Evolutionary conservation across 495 filamentous ascomycete species (phyloP).

Genomic region (Neurospora sp.): DNA sequence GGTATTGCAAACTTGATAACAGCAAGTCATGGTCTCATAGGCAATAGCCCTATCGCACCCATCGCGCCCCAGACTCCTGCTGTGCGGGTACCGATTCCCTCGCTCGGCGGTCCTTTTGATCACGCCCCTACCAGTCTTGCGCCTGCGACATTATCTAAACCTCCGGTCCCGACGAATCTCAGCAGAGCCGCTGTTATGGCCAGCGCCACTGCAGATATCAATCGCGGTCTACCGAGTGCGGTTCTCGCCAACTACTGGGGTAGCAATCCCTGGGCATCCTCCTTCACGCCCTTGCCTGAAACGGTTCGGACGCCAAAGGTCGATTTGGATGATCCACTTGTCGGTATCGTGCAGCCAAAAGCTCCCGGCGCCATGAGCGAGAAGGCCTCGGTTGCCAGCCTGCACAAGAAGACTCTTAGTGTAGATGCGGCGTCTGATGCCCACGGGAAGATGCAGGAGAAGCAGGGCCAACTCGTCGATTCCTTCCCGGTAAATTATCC

Average conservation of each 20-base stretch:
- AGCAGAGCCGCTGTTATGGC: slow-evolving; percentile 79
- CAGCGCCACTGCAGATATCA: slow-evolving; percentile 55
- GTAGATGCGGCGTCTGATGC: slow-evolving; percentile 42
- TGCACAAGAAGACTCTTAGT: slow-evolving; percentile 76
- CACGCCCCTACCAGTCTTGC: slow-evolving; percentile 55
- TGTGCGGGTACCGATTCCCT: slow-evolving; percentile 11
- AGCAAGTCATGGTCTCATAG: slow-evolving; percentile 67
- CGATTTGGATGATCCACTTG: slow-evolving; percentile 44
- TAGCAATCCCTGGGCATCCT: slow-evolving; percentile 69
- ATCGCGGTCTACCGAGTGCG: slow-evolving; percentile 66
- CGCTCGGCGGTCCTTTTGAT: slow-evolving; percentile 16
- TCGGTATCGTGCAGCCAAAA: slow-evolving; percentile 27
- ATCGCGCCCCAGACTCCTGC: slow-evolving; percentile 11
- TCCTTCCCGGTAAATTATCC: slow-evolving; percentile 79
- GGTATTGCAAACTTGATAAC: slow-evolving; percentile 86
- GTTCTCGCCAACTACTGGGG: slow-evolving; percentile 92
- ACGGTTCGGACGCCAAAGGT: slow-evolving; percentile 10
- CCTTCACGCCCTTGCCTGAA: slow-evolving; percentile 44
- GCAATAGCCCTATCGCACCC: slow-evolving; percentile 29
- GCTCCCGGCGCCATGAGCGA: slow-evolving; percentile 26
- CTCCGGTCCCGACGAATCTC: slow-evolving; percentile 77
- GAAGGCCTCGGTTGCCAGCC: slow-evolving; percentile 12
- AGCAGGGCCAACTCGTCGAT: slow-evolving; percentile 25
- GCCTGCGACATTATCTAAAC: slow-evolving; percentile 71
- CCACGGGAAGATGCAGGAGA: slow-evolving; percentile 33